Conservation (phyloP, 345 rosid genomes). For the Noccaea bulbosa region DNA sequence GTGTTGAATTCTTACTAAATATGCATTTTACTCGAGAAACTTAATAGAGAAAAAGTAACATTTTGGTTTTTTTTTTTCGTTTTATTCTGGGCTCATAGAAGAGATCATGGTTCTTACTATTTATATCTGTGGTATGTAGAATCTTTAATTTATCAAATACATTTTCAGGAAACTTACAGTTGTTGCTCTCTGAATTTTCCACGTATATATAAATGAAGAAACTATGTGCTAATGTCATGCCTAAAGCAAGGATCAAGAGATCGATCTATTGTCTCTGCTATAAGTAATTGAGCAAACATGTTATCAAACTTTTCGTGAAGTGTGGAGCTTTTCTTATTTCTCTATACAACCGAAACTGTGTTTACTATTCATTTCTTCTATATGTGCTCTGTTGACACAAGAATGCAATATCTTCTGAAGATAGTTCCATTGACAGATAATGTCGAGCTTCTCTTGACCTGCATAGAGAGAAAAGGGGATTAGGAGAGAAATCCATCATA, state of each 20-base stretch:
- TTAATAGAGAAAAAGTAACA: slow-evolving; percentile 38
- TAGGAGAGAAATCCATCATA: slow-evolving; percentile 18
- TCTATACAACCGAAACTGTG: slow-evolving; percentile 34
- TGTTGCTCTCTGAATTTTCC: background rate
- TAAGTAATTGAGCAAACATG: slow-evolving; percentile 2
- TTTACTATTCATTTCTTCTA: slow-evolving; percentile 35
- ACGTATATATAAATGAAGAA: slow-evolving; percentile 18
- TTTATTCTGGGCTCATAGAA: slow-evolving; percentile 31
- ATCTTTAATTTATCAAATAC: slow-evolving; percentile 34
- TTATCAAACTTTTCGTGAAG: slow-evolving; percentile 12
- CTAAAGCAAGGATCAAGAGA: background rate
- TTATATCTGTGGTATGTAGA: slow-evolving; percentile 34
- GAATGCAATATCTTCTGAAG: slow-evolving; percentile 69
- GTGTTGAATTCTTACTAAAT: slow-evolving; percentile 36
- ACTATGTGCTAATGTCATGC: slow-evolving; percentile 10
- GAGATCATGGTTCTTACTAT: slow-evolving; percentile 40
- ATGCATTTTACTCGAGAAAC: slow-evolving; percentile 38
- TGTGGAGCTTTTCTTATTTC: slow-evolving; percentile 22
- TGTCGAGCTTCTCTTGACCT: slow-evolving; percentile 67
- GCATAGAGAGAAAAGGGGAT: slow-evolving; percentile 29
- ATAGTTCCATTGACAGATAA: slow-evolving; percentile 67
- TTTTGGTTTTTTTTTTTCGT: slow-evolving; percentile 24
- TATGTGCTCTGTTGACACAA: slow-evolving; percentile 52
- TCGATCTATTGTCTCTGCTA: slow-evolving; percentile 11
- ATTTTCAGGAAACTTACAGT: slow-evolving; percentile 3